Evolutionary conservation across 1,284 basidiomycete genomes (phyloP), one percentile per base, ranked within the genome.

Genomic region (Apiotrichum akiyoshidainum): DNA sequence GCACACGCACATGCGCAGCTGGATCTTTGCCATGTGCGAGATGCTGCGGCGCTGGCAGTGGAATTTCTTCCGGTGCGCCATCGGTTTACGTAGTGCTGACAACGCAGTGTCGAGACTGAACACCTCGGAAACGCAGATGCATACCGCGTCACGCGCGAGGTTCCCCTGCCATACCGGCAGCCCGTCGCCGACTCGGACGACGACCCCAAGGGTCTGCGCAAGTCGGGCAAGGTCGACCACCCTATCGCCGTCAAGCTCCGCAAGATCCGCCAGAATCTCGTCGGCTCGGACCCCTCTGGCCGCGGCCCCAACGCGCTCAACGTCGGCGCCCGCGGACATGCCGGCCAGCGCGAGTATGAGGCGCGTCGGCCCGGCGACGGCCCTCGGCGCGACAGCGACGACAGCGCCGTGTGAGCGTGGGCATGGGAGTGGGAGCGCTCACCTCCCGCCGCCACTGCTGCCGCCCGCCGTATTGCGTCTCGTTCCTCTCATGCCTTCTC

Each of bases 21-120:
- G 90, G 75, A 79, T 91, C 54, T 84, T 81, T 10, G 90, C 83
- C 0, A 68, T 87, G 54, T 71, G 90, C 37, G 93, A 97, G 72
- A 85, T 92, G 79, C 69, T 92, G 2, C 80, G 93, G 37, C 83
- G 93, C 52, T 87, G 85, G 78, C 89, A 89, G 66, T 97, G 93
- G 93, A 96, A 96, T 76, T 90, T 95, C 71, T 88, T 34, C 31
- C 51, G 50, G 90, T 92, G 60, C 70, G 86, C 77, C 26, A 31
- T 31, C 26, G 26, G 3, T 31, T 3, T 31, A 4, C 26, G 26
- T 7, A 31, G 7, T n/a, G 26, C 54, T 55, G 19, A 49, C 46
- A 26, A 17, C 11, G 17, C 46, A 76, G 72, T 59, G 75, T 77
- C 17, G 77, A 78, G 62, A 77, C 77, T 19, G 77, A 78, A 68